These are phyloP conservation scores for Talaromyces verruculosus DNA, from an alignment of 2,329 filamentous ascomycete genomes.

Conservation along the genomic window DNA sequence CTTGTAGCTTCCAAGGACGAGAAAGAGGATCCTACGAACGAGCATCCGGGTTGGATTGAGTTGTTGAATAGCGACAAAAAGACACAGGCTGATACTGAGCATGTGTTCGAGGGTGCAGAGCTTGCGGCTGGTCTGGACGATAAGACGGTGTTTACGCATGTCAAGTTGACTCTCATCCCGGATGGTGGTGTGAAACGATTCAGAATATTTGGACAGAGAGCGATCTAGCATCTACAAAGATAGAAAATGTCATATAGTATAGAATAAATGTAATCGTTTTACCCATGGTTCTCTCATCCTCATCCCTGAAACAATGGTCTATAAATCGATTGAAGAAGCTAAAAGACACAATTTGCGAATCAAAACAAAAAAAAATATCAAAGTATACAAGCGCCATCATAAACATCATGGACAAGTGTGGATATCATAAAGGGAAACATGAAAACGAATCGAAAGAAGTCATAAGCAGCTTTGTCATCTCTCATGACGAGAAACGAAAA, in stretches of 20 bases:
- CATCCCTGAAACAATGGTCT: not conserved
- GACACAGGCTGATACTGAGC: constrained; percentile 43
- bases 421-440: constrained; percentile 13
- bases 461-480: not conserved
- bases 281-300: not conserved
- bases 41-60: constrained; percentile 40
- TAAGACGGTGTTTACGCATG: constrained; percentile 72
- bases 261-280: not conserved
- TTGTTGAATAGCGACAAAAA: constrained; percentile 38
- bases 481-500: not conserved
- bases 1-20: constrained; percentile 25
- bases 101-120: constrained; percentile 41
- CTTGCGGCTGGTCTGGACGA: constrained; percentile 62
- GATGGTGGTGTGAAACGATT: constrained; percentile 91
- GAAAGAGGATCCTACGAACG: constrained; percentile 33
- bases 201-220: constrained; percentile 68
- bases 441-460: not conserved
- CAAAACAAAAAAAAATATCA: not conserved
- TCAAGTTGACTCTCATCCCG: constrained; percentile 89
- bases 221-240: not conserved
- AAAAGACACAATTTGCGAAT: not conserved
- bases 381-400: constrained; percentile 9
- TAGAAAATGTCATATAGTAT: not conserved
- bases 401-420: constrained; percentile 9
- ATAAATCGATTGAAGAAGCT: not conserved